phyloP scores from a whole-genome alignment of 768 basidiomycete genomes.

The Russula foetens region DNA sequence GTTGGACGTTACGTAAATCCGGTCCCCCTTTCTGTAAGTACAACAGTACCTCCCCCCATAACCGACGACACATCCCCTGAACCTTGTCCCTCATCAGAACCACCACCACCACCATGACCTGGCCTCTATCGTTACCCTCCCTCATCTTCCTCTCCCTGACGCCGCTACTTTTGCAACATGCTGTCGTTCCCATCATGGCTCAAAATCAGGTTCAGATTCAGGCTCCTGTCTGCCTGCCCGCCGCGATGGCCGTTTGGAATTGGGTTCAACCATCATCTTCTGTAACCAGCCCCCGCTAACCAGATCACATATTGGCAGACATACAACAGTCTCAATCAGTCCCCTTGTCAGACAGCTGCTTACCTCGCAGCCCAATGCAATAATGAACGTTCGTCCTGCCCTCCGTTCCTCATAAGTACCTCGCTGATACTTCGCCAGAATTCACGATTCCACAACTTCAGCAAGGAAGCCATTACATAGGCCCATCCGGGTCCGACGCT shows the following conservation, averaged over 20 bases:
- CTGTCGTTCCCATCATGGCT: too few relatives aligned
- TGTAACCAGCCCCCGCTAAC: not conserved
- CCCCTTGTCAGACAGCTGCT: conserved; percentile 2
- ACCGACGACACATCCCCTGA: too few relatives aligned
- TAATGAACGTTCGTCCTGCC: not conserved
- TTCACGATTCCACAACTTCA: not conserved
- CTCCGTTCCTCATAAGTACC: not conserved
- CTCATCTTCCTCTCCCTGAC: not conserved
- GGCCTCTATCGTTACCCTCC: not conserved
- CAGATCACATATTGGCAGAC: not conserved
- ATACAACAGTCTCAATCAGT: conserved; percentile 5
- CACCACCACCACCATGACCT: not conserved
- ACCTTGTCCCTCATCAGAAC: not conserved
- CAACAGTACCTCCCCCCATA: too few relatives aligned
- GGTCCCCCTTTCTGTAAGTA: too few relatives aligned
- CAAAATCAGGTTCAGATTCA: not conserved
- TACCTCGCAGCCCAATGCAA: conserved; percentile 6
- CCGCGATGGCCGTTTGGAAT: not conserved
- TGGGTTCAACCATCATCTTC: not conserved
- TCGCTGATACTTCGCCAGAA: not conserved
- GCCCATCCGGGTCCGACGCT: not conserved
- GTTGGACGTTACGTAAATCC: too few relatives aligned
- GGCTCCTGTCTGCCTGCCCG: not conserved
- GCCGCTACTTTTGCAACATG: not conserved
- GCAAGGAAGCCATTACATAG: not conserved